Evolutionary conservation across 108 stramenopile species (phyloP), one percentile per base, ranked within the genome.

Genomic region (Fragilaria radians): DNA sequence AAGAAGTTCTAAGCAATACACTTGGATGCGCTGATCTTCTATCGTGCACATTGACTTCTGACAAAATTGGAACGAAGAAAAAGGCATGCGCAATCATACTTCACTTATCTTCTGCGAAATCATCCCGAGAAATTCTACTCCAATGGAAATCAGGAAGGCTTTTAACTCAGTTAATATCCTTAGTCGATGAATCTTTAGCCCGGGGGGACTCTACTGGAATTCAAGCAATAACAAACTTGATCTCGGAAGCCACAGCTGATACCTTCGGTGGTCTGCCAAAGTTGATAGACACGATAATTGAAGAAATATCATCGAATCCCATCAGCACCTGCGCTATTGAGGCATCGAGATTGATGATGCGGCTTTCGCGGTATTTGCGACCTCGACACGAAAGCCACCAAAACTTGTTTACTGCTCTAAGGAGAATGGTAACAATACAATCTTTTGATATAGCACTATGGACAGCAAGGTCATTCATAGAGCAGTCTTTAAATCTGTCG

Each of bases 361-460:
- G 36, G 11, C 36, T 42, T 7, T 42, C 36, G 7, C 14, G 36
- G 7, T 42, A 42, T 14, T 11, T 42, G 21, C 29, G n/a, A 63
- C 5, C 52, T 32, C 62, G 32, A 30, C 24, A 1, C 14, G 45
- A 60, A 21, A 54, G 5, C 48, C 46, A 30, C 25, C 21, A 33
- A 42, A 34, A 24, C 22, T 23, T 7, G n/a, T 58, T 3, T n/a
- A n/a, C 4, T 17, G 58, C 72, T 73, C 72, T 42, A 42, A 14
- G 7, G 14, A 7, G 36, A 11, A 42, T 42, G 36, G 7, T 14
- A 14, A 42, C 7, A 14, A 42, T 7, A 7, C 14, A 7, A 42
- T 11, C 11, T 42, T 11, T 42, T 11, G 36, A 42, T 14, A 14
- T 42, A 11, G 7, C 36, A 14, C 14, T 42, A 14, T 42, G 36